Evolutionary conservation across 148 eudicot genomes (phyloP).

Genomic region (Pharnaceum exiguum): DNA sequence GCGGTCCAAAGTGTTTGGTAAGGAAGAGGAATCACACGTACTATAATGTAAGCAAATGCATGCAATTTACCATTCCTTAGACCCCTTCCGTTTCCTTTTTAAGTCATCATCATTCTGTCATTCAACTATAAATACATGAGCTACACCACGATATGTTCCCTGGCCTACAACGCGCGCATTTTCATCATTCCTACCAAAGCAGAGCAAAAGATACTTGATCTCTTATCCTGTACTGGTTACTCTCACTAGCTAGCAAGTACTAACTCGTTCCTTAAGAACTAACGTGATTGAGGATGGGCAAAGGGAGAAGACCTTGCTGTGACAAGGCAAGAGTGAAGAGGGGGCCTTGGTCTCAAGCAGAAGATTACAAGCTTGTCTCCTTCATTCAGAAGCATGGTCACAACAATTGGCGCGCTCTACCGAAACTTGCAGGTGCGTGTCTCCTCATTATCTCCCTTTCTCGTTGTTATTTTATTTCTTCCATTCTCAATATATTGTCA

Average conservation of each 20-base stretch:
- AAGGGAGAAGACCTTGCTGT: conserved; percentile 51
- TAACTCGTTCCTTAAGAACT: background rate
- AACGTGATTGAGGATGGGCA: conserved; percentile 28
- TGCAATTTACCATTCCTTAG: conserved; percentile 15
- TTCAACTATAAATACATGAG: conserved; percentile 18
- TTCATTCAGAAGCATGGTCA: conserved; percentile 45
- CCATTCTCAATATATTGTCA: too few species aligned
- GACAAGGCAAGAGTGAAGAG: conserved; percentile 45
- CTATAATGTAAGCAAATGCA: conserved; percentile 29
- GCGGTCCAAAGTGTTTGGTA: conserved; percentile 32
- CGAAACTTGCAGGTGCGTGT: conserved; percentile 40
- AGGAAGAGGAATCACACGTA: conserved; percentile 21
- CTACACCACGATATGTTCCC: background rate
- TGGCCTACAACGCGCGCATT: too few species aligned
- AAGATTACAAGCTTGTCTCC: conserved; percentile 42
- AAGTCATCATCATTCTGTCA: too few species aligned
- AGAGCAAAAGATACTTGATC: background rate
- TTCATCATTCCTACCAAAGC: too few species aligned
- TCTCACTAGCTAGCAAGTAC: background rate
- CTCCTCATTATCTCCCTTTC: background rate
- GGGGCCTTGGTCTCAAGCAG: conserved; percentile 49
- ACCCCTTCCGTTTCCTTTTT: background rate
- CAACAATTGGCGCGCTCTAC: conserved; percentile 50
- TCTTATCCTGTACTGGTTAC: conserved; percentile 7
- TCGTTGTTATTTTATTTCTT: background rate